phyloP scores from a whole-genome alignment of 2,329 filamentous ascomycete genomes.

The Cercospora janseana region DNA sequence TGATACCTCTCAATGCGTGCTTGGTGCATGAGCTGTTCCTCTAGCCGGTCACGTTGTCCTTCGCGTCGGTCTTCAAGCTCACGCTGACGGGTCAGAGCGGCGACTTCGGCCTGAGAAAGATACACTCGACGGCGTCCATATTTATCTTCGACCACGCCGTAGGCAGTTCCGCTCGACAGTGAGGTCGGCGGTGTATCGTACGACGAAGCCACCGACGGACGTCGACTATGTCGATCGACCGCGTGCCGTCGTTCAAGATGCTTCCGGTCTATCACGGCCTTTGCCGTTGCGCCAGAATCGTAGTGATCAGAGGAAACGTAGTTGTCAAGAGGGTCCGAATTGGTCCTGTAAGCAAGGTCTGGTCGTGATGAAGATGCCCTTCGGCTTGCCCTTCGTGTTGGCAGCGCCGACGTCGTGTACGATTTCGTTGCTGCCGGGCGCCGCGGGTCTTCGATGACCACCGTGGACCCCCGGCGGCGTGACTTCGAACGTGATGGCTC shows the following conservation, averaged over 20 bases:
- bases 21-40: slow-evolving; percentile 13
- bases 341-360: not conserved
- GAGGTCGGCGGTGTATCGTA: slow-evolving; percentile 35
- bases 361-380: not conserved
- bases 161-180: slow-evolving; percentile 26
- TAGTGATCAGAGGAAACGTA: slow-evolving; percentile 28
- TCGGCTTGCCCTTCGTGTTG: not conserved
- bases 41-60: slow-evolving; percentile 10
- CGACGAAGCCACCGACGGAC: slow-evolving; percentile 34
- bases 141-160: slow-evolving; percentile 31
- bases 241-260: slow-evolving; percentile 26
- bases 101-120: slow-evolving; percentile 28
- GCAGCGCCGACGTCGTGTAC: slow-evolving; percentile 6
- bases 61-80: slow-evolving; percentile 19
- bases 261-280: slow-evolving; percentile 23
- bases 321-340: not conserved
- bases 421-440: not conserved
- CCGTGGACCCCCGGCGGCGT: slow-evolving; percentile 10
- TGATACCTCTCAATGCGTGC: slow-evolving; percentile 34
- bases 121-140: slow-evolving; percentile 29
- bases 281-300: slow-evolving; percentile 31
- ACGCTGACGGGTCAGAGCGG: slow-evolving; percentile 23
- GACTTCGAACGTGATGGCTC: slow-evolving; percentile 18
- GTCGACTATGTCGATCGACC: slow-evolving; percentile 29
- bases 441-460: slow-evolving; percentile 5